Conservation (phyloP, 805 yeast species). For the Starmerella cellae region DNA sequence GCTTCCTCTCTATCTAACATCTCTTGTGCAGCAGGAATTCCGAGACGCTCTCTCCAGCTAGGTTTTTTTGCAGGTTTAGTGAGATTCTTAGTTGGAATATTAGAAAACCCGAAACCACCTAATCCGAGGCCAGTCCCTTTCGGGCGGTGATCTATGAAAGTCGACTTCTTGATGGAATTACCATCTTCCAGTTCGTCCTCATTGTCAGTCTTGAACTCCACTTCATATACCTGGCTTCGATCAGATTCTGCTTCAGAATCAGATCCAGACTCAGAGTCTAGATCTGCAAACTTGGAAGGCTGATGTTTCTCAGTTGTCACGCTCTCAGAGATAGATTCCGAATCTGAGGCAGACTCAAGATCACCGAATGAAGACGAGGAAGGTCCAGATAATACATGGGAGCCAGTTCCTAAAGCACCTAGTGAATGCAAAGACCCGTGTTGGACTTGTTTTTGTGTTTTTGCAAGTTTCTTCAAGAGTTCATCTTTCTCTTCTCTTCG, state of each 20-base stretch:
- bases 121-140: slow-evolving; percentile 34
- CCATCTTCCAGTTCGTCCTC: slow-evolving; percentile 24
- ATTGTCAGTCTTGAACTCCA: slow-evolving; percentile 1
- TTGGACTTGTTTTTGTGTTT: slow-evolving; percentile 44
- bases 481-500: slow-evolving; percentile 55
- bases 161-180: slow-evolving; percentile 14
- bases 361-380: slow-evolving; percentile 28
- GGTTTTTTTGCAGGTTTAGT: slow-evolving; percentile 10
- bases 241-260: slow-evolving; percentile 15
- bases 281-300: background rate
- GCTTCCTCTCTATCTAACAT: slow-evolving; percentile 3
- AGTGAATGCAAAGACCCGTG: slow-evolving; percentile 57
- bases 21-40: slow-evolving; percentile 16
- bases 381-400: slow-evolving; percentile 51
- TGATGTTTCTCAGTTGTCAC: background rate
- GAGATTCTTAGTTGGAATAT: slow-evolving; percentile 33
- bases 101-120: slow-evolving; percentile 24
- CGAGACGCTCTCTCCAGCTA: slow-evolving; percentile 21
- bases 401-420: slow-evolving; percentile 62
- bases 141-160: slow-evolving; percentile 51
- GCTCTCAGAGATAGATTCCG: too few relatives aligned
- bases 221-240: background rate
- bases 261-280: slow-evolving; percentile 1
- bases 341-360: background rate
- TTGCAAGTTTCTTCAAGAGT: slow-evolving; percentile 54